A percentile compares a stretch with the other conserved stretches of the same genome.
Conservation (phyloP, 2,329 filamentous ascomycete genomes). For the Trichophyton simii region DNA sequence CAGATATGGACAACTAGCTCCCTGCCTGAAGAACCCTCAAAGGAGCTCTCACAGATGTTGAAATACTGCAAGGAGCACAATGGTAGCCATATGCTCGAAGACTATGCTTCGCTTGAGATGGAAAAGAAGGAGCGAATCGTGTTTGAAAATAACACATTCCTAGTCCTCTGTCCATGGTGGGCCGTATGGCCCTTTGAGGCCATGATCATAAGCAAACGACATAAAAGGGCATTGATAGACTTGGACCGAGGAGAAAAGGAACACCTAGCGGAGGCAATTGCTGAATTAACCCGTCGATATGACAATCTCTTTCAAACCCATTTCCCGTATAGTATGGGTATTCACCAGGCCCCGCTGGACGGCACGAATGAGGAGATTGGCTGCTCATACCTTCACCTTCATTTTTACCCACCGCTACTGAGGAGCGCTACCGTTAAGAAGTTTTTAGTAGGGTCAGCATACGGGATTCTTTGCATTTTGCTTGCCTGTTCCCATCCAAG, state of each 20-base stretch:
- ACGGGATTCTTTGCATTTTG: background rate
- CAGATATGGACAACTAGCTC: constrained; percentile 92
- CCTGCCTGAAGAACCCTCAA: constrained; percentile 74
- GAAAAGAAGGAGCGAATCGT: constrained; percentile 75
- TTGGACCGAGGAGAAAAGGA: constrained; percentile 57
- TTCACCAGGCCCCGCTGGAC: constrained; percentile 85
- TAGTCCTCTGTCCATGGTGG: constrained; percentile 95
- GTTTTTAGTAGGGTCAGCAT: constrained; percentile 65
- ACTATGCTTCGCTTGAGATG: constrained; percentile 75
- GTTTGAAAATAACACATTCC: constrained; percentile 72
- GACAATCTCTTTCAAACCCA: constrained; percentile 95
- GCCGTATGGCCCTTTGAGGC: constrained; percentile 95
- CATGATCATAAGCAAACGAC: constrained; percentile 71
- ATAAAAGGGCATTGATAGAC: constrained; percentile 76
- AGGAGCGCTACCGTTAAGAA: constrained; percentile 89
- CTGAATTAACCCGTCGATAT: constrained; percentile 80
- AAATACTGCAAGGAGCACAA: constrained; percentile 63
- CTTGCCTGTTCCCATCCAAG: background rate
- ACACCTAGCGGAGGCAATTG: constrained; percentile 68
- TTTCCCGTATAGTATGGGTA: constrained; percentile 93
- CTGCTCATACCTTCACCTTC: constrained; percentile 83
- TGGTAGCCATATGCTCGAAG: constrained; percentile 64
- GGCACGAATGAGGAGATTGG: constrained; percentile 74
- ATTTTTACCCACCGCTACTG: constrained; percentile 91
- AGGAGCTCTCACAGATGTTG: constrained; percentile 65